Conservation (phyloP, 2,329 filamentous ascomycete genomes). For the Alternaria solani region DNA sequence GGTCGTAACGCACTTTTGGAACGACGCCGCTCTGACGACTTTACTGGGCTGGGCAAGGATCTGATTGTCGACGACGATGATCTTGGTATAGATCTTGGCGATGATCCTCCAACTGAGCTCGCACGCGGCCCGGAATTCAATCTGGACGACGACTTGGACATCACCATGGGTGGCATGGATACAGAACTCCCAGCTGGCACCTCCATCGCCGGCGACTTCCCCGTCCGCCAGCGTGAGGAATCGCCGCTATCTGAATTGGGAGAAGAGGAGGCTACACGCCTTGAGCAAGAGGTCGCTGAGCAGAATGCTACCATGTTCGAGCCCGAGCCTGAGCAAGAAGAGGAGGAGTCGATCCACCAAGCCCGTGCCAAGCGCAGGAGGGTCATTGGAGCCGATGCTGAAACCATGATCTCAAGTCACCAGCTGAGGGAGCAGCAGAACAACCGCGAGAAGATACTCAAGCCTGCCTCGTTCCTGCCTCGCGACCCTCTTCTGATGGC, state of each 20-base stretch:
- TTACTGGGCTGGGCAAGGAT: conserved; percentile 60
- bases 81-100: conserved; percentile 55
- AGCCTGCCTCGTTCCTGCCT: conserved; percentile 81
- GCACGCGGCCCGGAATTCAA: conserved; percentile 33
- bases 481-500: conserved; percentile 86
- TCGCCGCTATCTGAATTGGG: conserved; percentile 65
- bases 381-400: conserved; percentile 79
- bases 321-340: conserved; percentile 64
- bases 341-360: conserved; percentile 65
- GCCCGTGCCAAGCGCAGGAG: conserved; percentile 81
- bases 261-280: conserved; percentile 64
- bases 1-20: conserved; percentile 83
- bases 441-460: conserved; percentile 86
- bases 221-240: conserved; percentile 53
- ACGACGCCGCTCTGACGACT: conserved; percentile 44
- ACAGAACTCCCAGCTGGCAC: conserved; percentile 50
- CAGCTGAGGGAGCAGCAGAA: conserved; percentile 88
- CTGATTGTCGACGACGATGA: conserved; percentile 63
- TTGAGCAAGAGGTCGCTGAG: conserved; percentile 67
- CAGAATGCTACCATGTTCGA: conserved; percentile 46
- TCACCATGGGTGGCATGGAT: conserved; percentile 55
- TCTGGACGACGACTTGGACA: conserved; percentile 47
- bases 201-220: conserved; percentile 59
- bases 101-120: conserved; percentile 39
- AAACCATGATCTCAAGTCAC: conserved; percentile 77